These are phyloP conservation scores for Theobroma cacao DNA, from an alignment of 345 rosid genomes.

Conservation along the genomic window DNA sequence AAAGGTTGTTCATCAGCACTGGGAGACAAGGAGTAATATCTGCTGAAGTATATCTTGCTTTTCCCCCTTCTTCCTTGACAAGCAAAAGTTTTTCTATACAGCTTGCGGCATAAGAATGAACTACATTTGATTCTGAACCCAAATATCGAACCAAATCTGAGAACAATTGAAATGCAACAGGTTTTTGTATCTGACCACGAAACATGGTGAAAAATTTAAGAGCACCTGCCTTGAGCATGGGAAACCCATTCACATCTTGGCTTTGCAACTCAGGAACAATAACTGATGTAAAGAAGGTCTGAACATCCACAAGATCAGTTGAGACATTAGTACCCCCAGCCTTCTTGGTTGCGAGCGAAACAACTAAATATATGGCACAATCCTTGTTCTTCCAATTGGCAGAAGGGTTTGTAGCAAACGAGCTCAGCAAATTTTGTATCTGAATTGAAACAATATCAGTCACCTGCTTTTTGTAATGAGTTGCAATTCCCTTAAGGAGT, in stretches of 20 bases:
- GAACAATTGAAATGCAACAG: constrained; percentile 60
- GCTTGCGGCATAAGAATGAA: constrained; percentile 96
- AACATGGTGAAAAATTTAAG: constrained; percentile 86
- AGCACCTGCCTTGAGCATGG: constrained; percentile 95
- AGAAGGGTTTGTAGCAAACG: constrained; percentile 65
- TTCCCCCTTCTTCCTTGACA: constrained; percentile 91
- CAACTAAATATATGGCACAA: constrained; percentile 90
- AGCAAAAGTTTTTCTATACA: constrained; percentile 92
- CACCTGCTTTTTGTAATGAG: constrained; percentile 73
- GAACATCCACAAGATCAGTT: constrained; percentile 84
- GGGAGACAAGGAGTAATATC: constrained; percentile 65
- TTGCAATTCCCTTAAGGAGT: constrained; percentile 86
- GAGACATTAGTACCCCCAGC: constrained; percentile 79
- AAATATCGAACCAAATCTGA: constrained; percentile 76
- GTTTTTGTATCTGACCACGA: constrained; percentile 69
- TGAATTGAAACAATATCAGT: constrained; percentile 66
- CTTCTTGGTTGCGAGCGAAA: constrained; percentile 84
- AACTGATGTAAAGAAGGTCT: constrained; percentile 68
- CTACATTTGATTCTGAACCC: constrained; percentile 78
- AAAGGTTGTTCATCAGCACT: constrained; percentile 66
- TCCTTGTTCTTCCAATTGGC: constrained; percentile 95
- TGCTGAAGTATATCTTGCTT: constrained; percentile 54
- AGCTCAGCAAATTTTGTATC: constrained; percentile 68
- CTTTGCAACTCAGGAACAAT: constrained; percentile 85
- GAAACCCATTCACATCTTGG: constrained; percentile 69